A percentile compares a stretch with the other conserved stretches of the same genome.
phyloP scores from a whole-genome alignment of 208 protist species.

The Trypanosoma scelopori region DNA sequence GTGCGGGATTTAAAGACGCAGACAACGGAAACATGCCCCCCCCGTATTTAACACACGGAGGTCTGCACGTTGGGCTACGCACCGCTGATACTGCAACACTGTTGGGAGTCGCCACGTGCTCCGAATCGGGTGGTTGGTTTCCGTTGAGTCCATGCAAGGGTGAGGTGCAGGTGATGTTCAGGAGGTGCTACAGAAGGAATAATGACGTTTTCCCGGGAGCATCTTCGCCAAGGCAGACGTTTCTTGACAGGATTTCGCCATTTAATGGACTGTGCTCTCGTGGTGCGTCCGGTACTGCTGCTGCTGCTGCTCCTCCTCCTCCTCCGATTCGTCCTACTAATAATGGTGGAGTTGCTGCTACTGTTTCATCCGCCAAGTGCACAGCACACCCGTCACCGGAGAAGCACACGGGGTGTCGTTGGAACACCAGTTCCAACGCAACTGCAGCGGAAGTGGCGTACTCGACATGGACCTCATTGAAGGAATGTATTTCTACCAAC shows the following conservation, averaged over 20 bases:
- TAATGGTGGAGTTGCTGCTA: too few relatives aligned
- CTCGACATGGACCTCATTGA: neutral
- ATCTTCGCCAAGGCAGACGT: neutral
- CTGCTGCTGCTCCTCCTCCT: neutral
- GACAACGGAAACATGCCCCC: too few relatives aligned
- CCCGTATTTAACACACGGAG: neutral
- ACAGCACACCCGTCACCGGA: too few relatives aligned
- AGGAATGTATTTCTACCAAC: neutral
- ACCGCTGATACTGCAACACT: slow-evolving; percentile 8
- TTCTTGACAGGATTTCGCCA: neutral
- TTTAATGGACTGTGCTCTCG: neutral
- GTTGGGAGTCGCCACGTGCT: slow-evolving; percentile 29
- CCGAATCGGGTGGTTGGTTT: slow-evolving; percentile 19
- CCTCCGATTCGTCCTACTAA: neutral
- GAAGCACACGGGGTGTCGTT: neutral
- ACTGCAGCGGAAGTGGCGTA: neutral
- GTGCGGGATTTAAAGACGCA: neutral
- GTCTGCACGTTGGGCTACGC: slow-evolving; percentile 30
- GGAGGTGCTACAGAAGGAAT: slow-evolving; percentile 7
- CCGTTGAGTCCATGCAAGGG: slow-evolving; percentile 31
- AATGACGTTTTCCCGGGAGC: neutral
- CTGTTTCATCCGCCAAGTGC: too few relatives aligned
- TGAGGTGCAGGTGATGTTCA: slow-evolving; percentile 32
- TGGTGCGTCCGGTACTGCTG: neutral
- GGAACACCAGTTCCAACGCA: neutral